Evolutionary conservation across 441 rosid genomes (phyloP).

Genomic region (Jatropha multifida): DNA sequence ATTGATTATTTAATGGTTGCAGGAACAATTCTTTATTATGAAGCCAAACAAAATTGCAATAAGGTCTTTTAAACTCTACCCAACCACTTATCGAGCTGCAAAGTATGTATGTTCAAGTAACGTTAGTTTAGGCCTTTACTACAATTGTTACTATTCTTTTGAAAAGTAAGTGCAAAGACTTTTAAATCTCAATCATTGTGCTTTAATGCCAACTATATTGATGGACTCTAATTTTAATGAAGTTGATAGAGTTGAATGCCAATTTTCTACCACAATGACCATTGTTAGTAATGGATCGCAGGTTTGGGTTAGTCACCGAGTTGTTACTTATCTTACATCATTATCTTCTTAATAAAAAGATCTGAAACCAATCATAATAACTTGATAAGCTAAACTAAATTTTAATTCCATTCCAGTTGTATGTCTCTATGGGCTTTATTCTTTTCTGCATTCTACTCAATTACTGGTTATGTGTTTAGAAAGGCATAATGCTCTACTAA

Average conservation of each 20-base stretch:
- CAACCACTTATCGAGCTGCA: constrained; percentile 82
- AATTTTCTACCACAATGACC: constrained; percentile 81
- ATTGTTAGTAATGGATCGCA: constrained; percentile 83
- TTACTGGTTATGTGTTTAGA: too few species aligned
- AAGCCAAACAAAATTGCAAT: constrained; percentile 61
- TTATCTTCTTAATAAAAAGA: too few species aligned
- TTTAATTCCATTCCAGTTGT: too few species aligned
- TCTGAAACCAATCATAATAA: too few species aligned
- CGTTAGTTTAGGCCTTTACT: constrained; percentile 1
- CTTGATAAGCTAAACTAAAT: too few species aligned
- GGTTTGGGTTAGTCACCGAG: constrained; percentile 34
- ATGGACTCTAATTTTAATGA: constrained; percentile 87
- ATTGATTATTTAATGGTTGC: constrained; percentile 20
- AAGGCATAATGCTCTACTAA: too few species aligned
- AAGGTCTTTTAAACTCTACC: constrained; percentile 71
- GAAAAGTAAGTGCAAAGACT: constrained; percentile 1
- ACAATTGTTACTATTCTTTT: constrained; percentile 7
- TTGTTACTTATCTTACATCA: too few species aligned
- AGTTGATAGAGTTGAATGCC: constrained; percentile 95
- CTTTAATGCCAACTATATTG: constrained; percentile 60
- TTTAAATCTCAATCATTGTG: constrained; percentile 17
- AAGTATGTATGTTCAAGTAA: constrained; percentile 71
- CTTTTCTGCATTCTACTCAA: too few species aligned
- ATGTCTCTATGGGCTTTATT: too few species aligned
- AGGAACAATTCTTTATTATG: constrained; percentile 94